phyloP scores from a whole-genome alignment of 176 grass and related monocot species.

The Raddia distichophylla region DNA sequence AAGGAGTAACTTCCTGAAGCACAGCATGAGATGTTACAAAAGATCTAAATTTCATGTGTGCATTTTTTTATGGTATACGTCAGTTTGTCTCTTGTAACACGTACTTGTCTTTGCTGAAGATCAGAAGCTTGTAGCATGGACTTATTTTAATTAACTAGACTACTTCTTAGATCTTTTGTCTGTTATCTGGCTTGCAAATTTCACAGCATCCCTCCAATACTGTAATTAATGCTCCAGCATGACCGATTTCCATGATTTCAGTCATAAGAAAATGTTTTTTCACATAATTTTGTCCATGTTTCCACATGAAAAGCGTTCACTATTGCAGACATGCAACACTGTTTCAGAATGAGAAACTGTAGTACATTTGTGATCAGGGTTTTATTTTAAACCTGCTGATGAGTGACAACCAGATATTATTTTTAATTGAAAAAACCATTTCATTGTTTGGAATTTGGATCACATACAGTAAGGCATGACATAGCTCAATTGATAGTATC shows the following conservation, averaged over 20 bases:
- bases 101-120: neutral
- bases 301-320: neutral
- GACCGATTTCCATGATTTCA: neutral
- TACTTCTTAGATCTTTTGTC: neutral
- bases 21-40: neutral
- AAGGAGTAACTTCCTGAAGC: neutral
- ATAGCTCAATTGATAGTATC: conserved; percentile 1
- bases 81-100: neutral
- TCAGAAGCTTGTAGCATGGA: neutral
- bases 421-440: neutral
- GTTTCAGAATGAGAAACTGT: neutral
- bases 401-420: neutral
- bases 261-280: neutral
- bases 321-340: neutral
- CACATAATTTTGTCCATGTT: neutral
- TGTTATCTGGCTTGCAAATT: neutral
- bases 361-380: neutral
- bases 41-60: neutral
- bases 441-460: neutral
- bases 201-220: neutral
- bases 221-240: neutral
- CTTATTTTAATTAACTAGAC: neutral
- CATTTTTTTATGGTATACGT: neutral
- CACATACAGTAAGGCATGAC: neutral
- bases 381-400: neutral